phyloP scores from a whole-genome alignment of 2,329 filamentous ascomycete genomes.

The Alternaria angustiovoidea region DNA sequence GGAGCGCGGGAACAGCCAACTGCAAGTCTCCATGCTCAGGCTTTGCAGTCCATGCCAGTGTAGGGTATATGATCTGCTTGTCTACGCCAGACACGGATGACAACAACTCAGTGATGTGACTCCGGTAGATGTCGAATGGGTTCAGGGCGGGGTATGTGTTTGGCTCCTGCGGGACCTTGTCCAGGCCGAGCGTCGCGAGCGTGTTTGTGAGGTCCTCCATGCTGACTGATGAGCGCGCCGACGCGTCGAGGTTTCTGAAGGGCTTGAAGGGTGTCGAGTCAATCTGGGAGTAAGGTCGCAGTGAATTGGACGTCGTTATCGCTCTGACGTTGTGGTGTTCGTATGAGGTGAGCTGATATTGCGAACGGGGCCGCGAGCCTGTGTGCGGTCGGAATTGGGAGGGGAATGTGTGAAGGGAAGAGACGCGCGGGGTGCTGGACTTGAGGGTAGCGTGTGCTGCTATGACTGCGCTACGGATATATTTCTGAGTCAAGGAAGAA shows the following conservation, averaged over 20 bases:
- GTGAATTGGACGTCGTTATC: slow-evolving; percentile 3
- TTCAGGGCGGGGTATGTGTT: slow-evolving; percentile 71
- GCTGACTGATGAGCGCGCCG: slow-evolving; percentile 29
- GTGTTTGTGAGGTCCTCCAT: slow-evolving; percentile 50
- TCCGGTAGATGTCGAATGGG: slow-evolving; percentile 80
- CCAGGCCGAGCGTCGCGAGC: slow-evolving; percentile 49
- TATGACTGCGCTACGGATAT: slow-evolving; percentile 12
- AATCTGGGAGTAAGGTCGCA: slow-evolving; percentile 25
- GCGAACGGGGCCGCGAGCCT: slow-evolving; percentile 10
- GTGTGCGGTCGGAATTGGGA: slow-evolving; percentile 10
- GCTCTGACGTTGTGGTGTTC: neutral
- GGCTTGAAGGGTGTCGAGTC: slow-evolving; percentile 28
- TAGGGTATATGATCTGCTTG: slow-evolving; percentile 73
- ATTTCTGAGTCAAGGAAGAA: slow-evolving; percentile 40
- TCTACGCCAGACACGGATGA: slow-evolving; percentile 75
- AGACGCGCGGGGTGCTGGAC: slow-evolving; percentile 2
- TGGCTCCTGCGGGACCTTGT: slow-evolving; percentile 50
- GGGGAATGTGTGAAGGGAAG: slow-evolving; percentile 9
- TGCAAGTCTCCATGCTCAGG: slow-evolving; percentile 85
- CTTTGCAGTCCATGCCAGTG: slow-evolving; percentile 78
- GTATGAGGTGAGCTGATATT: slow-evolving; percentile 13
- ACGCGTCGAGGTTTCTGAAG: slow-evolving; percentile 38
- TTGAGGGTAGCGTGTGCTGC: slow-evolving; percentile 3
- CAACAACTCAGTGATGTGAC: slow-evolving; percentile 75
- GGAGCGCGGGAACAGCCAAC: slow-evolving; percentile 79